Base-by-base conservation (phyloP, 2,329 filamentous ascomycete genomes). In the Dactylonectria macrodidyma region DNA sequence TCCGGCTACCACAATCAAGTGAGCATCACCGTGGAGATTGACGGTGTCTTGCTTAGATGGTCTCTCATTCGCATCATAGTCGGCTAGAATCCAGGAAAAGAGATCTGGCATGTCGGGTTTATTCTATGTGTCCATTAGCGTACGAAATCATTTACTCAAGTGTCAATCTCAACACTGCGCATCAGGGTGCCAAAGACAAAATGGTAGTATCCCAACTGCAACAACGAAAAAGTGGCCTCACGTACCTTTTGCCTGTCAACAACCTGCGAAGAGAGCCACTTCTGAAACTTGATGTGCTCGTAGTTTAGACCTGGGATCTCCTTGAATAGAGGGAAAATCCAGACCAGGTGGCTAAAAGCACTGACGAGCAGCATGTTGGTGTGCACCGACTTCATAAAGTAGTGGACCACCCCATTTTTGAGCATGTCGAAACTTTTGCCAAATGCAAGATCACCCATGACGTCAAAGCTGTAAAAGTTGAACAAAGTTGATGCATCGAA, bases 381-480 rank as follows among this genome's bases (percentile, higher is more conserved):
- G 9, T 61, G 64, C 1, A 66, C 64, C 5, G 64, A 58, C 30
- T 66, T 44, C 64, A 66, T 61, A 22, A 44, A 61, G 33, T 66
- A 66, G 22, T 66, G 59, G 36, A 62, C 36, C 19, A 66, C 54
- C 2, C 64, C 59, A 1, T 59, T 50, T 24, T 33, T 51, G 10
- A 83, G 74, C 77, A 82, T 79, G 16, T 78, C 65, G 46, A 82
- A 83, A 12, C 77, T 71, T 47, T 77, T 75, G 2, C 77, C 78
- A 30, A 83, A 81, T 5, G 80, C 80, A 30, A 83, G 71, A 58
- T 83, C 79, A 4, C 80, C 81, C 80, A 83, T 83, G 5, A 82
- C 76, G 54, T 82, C 81, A 51, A 82, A 82, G 24, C 76, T 77
- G 44, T 78, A 82, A 22, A 79, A 80, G 60, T 77, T 79, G 65